Conservation (phyloP, 345 rosid species). For the Clausena lansium region DNA sequence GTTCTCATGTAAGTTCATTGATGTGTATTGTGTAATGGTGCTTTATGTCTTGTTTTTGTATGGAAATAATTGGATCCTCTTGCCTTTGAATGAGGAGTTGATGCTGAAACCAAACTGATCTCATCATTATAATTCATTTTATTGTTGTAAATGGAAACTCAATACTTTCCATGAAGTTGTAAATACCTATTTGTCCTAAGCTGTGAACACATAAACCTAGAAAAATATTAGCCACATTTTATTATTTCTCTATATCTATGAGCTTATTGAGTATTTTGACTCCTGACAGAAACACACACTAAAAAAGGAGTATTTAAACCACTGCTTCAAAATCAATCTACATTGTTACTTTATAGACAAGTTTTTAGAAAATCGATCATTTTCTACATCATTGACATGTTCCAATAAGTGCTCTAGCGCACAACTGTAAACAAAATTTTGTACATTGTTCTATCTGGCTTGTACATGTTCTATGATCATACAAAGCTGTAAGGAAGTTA, state of each 20-base stretch:
- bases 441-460: not conserved
- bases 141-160: not conserved
- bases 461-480: not conserved
- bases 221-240: not conserved
- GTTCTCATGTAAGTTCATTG: conserved; percentile 41
- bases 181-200: not conserved
- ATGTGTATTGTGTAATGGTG: not conserved
- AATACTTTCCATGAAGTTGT: not conserved
- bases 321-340: not conserved
- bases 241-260: not conserved
- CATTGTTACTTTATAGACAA: not conserved
- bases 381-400: not conserved
- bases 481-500: not conserved
- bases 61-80: not conserved
- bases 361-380: not conserved
- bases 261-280: not conserved
- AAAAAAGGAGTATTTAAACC: not conserved
- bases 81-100: not conserved
- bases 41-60: not conserved
- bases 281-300: not conserved
- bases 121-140: not conserved
- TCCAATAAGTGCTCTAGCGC: not conserved
- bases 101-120: not conserved
- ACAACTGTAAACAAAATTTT: not conserved
- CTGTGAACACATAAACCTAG: not conserved